phyloP scores from a whole-genome alignment of 83 land plant genomes.

The Thuja plicata region DNA sequence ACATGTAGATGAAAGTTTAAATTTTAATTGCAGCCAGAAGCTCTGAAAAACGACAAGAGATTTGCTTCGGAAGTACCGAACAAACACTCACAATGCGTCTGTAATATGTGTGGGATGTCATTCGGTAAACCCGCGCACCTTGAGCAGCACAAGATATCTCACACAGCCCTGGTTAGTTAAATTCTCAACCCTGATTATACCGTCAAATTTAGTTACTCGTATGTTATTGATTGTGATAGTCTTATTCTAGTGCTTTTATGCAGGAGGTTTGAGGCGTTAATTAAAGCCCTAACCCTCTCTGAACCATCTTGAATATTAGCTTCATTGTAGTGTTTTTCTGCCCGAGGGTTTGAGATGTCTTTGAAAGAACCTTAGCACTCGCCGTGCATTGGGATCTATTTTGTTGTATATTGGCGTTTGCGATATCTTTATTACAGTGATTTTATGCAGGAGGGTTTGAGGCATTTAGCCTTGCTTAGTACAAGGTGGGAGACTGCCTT shows the following conservation, averaged over 20 bases:
- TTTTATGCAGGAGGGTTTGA: background rate
- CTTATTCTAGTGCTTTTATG: background rate
- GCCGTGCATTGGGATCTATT: background rate
- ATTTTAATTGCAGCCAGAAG: background rate
- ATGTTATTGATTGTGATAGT: background rate
- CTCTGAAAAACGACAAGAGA: background rate
- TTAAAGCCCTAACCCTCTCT: background rate
- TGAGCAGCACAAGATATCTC: slow-evolving; percentile 60
- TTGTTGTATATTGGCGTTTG: background rate
- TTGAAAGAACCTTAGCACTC: background rate
- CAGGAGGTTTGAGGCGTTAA: background rate
- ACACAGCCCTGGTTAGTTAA: slow-evolving; percentile 44
- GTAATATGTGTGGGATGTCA: background rate
- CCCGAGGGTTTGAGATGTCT: too few species aligned
- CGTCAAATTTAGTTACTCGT: background rate
- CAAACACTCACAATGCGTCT: background rate
- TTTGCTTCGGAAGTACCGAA: background rate
- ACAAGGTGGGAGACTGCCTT: too few species aligned
- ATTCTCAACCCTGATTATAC: background rate
- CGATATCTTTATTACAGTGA: background rate
- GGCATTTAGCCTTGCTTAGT: too few species aligned
- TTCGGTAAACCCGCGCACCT: slow-evolving; percentile 57
- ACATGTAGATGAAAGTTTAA: background rate
- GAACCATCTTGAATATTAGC: background rate
- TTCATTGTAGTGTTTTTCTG: background rate